Base-by-base conservation (phyloP, 2,329 filamentous ascomycete species). In the Ilyonectria mors-panacis region DNA sequence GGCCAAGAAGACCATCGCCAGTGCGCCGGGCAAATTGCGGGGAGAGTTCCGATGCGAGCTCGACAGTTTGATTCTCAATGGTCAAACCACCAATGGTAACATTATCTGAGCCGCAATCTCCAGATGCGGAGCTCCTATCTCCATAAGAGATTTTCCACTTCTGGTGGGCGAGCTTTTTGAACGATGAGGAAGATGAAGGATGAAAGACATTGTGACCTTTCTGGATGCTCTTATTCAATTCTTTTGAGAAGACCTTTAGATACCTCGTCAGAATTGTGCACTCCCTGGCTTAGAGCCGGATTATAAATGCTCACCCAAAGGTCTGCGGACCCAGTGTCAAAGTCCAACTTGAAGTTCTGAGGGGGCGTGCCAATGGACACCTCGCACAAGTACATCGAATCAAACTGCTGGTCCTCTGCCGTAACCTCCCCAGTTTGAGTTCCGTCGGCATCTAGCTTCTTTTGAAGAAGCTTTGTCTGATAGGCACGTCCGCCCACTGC, bases 1-100 rank as follows among this genome's bases (percentile, higher is more conserved):
- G 45, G 26, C 57, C 57, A 53, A 60, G 57, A 60, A 60, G 57
- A 15, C 57, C 57, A 53, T 60, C 57, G 30, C 57, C 57, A 44
- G 57, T 60, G 35, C 57, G 30, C 33, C 50, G 45, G 15, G 45
- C 28, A 28, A 60, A 60, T 30, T 60, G 57, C 57, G 42, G 45
- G 35, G 57, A 45, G 45, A 60, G 45, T 19, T 60, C n/a, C 30
- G 28, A 35, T 37, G 57, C 57, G 33, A 60, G 57, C 57, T 60
- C 57, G 13, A 60, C 47, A 30, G 57, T 60, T 21, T 60, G 57
- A 21, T 44, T 42, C 47, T 60, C 39, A 42, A 60, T 44, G 30
- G 45, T 60, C 37, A 60, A 53, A 19, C 57, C 57, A 30, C 57
- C 57, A 30, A 60, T 53, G 21, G 47, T 44, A 17, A 60, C 57